Evolutionary conservation across 106 monocot genomes (phyloP).

Genomic region (Dendrobium officinale): DNA sequence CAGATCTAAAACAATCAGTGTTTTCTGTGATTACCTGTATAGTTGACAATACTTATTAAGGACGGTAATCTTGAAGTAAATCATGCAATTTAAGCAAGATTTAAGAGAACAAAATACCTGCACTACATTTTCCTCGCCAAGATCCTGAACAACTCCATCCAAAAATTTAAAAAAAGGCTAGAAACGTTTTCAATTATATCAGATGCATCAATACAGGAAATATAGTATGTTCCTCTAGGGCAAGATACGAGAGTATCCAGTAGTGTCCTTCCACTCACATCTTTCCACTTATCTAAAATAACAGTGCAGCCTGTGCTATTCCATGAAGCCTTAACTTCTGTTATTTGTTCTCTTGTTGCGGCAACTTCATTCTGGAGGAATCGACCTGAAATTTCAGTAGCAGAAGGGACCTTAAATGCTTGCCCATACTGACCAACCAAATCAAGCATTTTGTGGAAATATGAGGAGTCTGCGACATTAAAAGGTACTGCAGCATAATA

Average conservation of each 20-base stretch:
- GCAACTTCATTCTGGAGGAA: slow-evolving; percentile 42
- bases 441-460: slow-evolving; percentile 56
- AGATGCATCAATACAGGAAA: slow-evolving; percentile 42
- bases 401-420: slow-evolving; percentile 26
- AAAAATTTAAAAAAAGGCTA: slow-evolving; percentile 46
- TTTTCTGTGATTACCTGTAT: slow-evolving; percentile 48
- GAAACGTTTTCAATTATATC: slow-evolving; percentile 35
- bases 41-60: background rate
- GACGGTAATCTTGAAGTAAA: too few relatives aligned
- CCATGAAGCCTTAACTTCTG: slow-evolving; percentile 48
- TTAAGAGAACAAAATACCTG: slow-evolving; percentile 27
- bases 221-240: slow-evolving; percentile 36
- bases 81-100: too few relatives aligned
- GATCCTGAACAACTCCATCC: slow-evolving; percentile 51
- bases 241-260: slow-evolving; percentile 51
- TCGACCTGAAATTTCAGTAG: slow-evolving; percentile 27
- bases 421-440: slow-evolving; percentile 38
- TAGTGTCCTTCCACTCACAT: slow-evolving; percentile 30
- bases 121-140: slow-evolving; percentile 46
- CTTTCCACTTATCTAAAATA: slow-evolving; percentile 41
- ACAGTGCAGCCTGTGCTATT: slow-evolving; percentile 43
- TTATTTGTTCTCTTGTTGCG: slow-evolving; percentile 21
- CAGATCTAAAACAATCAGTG: slow-evolving; percentile 34
- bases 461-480: slow-evolving; percentile 35
- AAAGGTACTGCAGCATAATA: slow-evolving; percentile 47